Conservation (phyloP, 352 stramenopile species). For the Phytophthora boehmeriae region DNA sequence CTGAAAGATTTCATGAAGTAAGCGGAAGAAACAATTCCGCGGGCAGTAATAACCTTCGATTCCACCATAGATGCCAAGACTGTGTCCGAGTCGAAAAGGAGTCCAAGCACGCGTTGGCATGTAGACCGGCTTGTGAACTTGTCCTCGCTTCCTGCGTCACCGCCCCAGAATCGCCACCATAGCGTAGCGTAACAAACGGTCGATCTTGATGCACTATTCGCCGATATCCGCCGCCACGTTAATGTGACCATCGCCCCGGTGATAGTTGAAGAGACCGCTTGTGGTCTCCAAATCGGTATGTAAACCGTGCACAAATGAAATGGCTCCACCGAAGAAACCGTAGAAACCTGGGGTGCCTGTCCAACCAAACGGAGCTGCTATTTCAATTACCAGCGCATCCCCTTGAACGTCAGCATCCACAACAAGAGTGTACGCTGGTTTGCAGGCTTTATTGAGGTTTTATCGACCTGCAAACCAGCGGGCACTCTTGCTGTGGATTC, state of each 20-base stretch:
- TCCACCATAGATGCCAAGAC: not conserved
- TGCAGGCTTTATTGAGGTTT: no score
- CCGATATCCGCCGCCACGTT: conserved; percentile 3
- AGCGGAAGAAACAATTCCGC: not conserved
- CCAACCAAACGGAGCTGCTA: conserved; percentile 16
- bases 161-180: not conserved
- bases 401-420: not conserved
- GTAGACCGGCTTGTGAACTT: not conserved
- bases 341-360: conserved; percentile 7
- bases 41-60: not conserved
- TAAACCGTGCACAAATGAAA: conserved; percentile 7
- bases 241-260: conserved; percentile 26
- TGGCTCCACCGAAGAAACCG: conserved; percentile 8
- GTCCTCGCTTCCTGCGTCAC: not conserved
- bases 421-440: no score
- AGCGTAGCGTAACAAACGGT: conserved; percentile 5
- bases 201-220: not conserved
- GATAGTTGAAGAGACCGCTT: conserved; percentile 13
- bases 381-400: conserved; percentile 18
- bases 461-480: no score
- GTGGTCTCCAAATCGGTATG: not conserved
- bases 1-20: not conserved
- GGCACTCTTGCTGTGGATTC: conserved; percentile 6
- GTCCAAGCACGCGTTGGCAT: not conserved
- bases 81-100: not conserved